These are phyloP conservation scores for Iris macrosiphon DNA, from an alignment of 106 monocot genomes.

Conservation along the genomic window DNA sequence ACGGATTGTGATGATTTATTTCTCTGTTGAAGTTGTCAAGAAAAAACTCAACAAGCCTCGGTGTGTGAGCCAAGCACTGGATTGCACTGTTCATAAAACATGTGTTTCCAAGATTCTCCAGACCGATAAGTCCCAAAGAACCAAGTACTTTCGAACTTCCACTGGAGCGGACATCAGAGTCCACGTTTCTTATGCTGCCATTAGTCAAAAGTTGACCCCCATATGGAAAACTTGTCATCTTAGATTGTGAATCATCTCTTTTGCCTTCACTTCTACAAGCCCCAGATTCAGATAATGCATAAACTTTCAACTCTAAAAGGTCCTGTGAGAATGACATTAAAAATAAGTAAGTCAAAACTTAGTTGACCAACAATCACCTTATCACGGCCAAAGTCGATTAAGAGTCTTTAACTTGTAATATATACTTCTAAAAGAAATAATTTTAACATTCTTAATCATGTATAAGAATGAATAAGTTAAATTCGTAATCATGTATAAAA, in stretches of 20 bases:
- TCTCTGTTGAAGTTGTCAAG: conserved; percentile 40
- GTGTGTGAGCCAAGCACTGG: conserved; percentile 65
- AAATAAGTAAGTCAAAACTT: neutral
- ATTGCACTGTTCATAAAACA: conserved; percentile 90
- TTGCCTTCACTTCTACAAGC: conserved; percentile 40
- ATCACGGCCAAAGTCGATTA: neutral
- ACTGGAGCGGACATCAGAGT: conserved; percentile 19
- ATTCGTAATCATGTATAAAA: neutral
- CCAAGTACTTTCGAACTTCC: conserved; percentile 22
- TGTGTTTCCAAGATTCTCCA: conserved; percentile 84
- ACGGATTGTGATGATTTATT: conserved; percentile 44
- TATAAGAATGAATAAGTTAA: neutral
- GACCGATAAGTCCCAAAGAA: conserved; percentile 46
- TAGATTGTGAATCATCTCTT: conserved; percentile 41
- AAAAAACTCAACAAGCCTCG: conserved; percentile 43
- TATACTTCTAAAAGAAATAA: neutral
- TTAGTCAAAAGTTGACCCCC: conserved; percentile 30
- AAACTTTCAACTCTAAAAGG: conserved; percentile 28
- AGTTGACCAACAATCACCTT: neutral
- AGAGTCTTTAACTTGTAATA: too few relatives aligned
- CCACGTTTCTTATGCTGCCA: conserved; percentile 28
- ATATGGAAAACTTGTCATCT: conserved; percentile 18
- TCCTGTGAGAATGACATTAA: conserved; percentile 1
- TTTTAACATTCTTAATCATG: too few relatives aligned
- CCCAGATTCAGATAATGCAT: conserved; percentile 29